phyloP scores from a whole-genome alignment of 129 eudicot species.

The Centrapalus pauciflorus region DNA sequence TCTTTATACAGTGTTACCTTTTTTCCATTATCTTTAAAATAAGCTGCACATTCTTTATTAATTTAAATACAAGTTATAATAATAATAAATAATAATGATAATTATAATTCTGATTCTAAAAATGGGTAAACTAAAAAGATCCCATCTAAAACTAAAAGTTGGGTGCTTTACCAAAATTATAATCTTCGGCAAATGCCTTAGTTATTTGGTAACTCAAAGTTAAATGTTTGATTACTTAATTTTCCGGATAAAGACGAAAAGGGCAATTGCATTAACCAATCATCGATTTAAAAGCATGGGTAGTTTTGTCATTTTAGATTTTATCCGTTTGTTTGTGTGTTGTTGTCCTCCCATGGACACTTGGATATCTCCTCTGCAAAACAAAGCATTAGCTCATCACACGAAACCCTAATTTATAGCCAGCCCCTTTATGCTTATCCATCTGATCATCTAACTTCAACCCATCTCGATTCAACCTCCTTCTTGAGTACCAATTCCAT shows the following conservation, averaged over 20 bases:
- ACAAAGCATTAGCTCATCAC: slow-evolving; percentile 28
- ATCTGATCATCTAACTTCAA: slow-evolving; percentile 14
- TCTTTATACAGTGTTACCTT: slow-evolving; percentile 8
- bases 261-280: slow-evolving; percentile 24
- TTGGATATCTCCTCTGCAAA: slow-evolving; percentile 33
- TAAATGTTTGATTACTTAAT: slow-evolving; percentile 2
- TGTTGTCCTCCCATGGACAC: slow-evolving; percentile 33
- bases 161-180: background rate
- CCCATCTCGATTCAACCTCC: slow-evolving; percentile 17
- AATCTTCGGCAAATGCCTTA: background rate
- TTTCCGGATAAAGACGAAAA: slow-evolving; percentile 16
- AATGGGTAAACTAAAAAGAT: background rate
- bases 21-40: background rate
- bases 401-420: slow-evolving; percentile 35
- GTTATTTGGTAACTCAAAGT: slow-evolving; percentile 18
- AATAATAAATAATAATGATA: background rate
- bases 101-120: too few relatives aligned
- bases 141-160: slow-evolving; percentile 17
- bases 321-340: slow-evolving; percentile 21
- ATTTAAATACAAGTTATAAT: background rate
- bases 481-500: slow-evolving; percentile 13
- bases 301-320: slow-evolving; percentile 23
- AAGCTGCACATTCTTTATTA: too few relatives aligned
- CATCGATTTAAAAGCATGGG: slow-evolving; percentile 26
- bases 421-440: slow-evolving; percentile 18